These are phyloP conservation scores for Trichomonas tenax DNA, from an alignment of 208 protist genomes.

Conservation along the genomic window DNA sequence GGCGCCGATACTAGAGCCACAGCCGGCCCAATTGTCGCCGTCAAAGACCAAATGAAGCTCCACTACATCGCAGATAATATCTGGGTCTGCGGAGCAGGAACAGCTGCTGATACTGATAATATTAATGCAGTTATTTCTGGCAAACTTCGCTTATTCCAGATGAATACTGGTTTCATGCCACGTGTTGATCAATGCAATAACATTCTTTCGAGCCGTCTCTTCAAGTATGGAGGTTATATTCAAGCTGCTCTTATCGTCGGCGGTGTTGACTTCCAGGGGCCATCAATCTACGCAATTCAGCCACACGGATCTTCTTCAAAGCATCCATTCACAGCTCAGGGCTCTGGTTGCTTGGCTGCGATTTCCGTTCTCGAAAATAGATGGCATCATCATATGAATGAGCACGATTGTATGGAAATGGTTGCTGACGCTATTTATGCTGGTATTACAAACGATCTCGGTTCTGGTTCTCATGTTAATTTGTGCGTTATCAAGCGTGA, in stretches of 20 bases:
- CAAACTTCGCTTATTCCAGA: conserved; percentile 76
- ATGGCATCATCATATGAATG: conserved; percentile 71
- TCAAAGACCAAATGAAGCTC: conserved; percentile 99
- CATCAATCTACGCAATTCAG: conserved; percentile 77
- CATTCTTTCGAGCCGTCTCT: conserved; percentile 88
- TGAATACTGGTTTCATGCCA: conserved; percentile 65
- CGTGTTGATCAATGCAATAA: conserved; percentile 85
- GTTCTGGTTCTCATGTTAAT: conserved; percentile 96
- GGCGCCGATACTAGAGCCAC: conserved; percentile 98
- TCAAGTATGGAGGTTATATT: conserved; percentile 90
- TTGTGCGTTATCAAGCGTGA: conserved; percentile 75
- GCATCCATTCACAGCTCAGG: conserved; percentile 96
- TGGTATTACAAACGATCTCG: conserved; percentile 99
- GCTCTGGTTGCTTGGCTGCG: conserved; percentile 94
- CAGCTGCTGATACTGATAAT: conserved; percentile 89
- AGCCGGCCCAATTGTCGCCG: conserved; percentile 87
- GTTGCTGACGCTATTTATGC: conserved; percentile 59
- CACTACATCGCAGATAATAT: conserved; percentile 99
- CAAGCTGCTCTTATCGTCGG: conserved; percentile 93
- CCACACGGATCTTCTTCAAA: conserved; percentile 88
- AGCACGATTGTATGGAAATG: conserved; percentile 85
- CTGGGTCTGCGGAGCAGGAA: conserved; percentile 98
- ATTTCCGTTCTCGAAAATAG: conserved; percentile 89
- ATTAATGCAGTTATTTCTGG: conserved; percentile 68
- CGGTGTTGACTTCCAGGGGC: conserved; percentile 87